A percentile compares a stretch with the other conserved stretches of the same genome.
phyloP scores from a whole-genome alignment of 108 stramenopile genomes.

The Cyclotella choctawhatcheeana region DNA sequence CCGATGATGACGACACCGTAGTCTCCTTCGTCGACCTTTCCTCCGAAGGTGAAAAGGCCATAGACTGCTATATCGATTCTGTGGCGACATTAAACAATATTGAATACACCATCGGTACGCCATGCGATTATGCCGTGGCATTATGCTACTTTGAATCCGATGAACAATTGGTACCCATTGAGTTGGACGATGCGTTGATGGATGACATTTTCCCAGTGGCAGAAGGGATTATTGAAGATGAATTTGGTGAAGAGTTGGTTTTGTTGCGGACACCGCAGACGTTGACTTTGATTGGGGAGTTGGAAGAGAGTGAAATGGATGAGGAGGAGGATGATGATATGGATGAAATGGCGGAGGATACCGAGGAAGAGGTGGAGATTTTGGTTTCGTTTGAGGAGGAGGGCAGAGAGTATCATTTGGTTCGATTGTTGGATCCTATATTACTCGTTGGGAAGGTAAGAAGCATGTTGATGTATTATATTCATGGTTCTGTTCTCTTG shows the following conservation, averaged over 20 bases:
- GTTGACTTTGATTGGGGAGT: slow-evolving; percentile 81
- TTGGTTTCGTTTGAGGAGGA: slow-evolving; percentile 83
- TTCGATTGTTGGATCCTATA: slow-evolving; percentile 84
- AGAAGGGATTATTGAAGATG: slow-evolving; percentile 80
- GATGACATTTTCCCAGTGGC: slow-evolving; percentile 87
- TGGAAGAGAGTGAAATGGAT: slow-evolving; percentile 49
- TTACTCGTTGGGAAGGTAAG: slow-evolving; percentile 84
- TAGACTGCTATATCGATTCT: slow-evolving; percentile 88
- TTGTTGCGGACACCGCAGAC: slow-evolving; percentile 86
- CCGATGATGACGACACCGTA: slow-evolving; percentile 72
- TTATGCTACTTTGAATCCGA: slow-evolving; percentile 81
- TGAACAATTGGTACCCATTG: slow-evolving; percentile 71
- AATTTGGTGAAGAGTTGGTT: slow-evolving; percentile 86
- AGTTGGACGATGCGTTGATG: slow-evolving; percentile 79
- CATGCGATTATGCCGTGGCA: slow-evolving; percentile 86
- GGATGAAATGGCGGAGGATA: slow-evolving; percentile 57
- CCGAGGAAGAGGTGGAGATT: slow-evolving; percentile 86
- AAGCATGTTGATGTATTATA: slow-evolving; percentile 1
- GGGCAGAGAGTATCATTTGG: slow-evolving; percentile 77
- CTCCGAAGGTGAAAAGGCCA: slow-evolving; percentile 56
- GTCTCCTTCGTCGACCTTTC: slow-evolving; percentile 77
- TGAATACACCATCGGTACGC: slow-evolving; percentile 86
- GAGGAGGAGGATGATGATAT: slow-evolving; percentile 68
- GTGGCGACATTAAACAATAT: slow-evolving; percentile 60
- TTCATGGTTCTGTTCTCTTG: not conserved